These are phyloP conservation scores for Cladosporium sp. DNA, from an alignment of 2,329 filamentous ascomycete genomes.

Conservation along the genomic window DNA sequence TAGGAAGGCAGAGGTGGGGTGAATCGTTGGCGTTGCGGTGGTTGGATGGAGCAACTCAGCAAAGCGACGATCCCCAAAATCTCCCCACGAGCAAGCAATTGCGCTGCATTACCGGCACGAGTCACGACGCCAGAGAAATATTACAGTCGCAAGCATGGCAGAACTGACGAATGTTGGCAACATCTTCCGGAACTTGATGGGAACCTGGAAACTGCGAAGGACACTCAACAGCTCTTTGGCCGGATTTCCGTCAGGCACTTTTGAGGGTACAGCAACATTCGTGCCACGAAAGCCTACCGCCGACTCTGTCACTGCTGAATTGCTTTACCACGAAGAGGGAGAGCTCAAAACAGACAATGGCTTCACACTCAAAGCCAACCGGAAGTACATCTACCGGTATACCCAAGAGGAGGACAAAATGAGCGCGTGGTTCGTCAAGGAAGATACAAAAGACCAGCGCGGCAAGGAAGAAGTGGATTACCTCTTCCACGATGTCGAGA, in stretches of 20 bases:
- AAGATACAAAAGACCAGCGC: conserved; percentile 51
- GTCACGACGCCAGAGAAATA: not conserved
- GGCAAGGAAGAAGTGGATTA: conserved; percentile 56
- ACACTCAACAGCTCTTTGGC: conserved; percentile 30
- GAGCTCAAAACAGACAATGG: conserved; percentile 35
- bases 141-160: not conserved
- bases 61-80: not conserved
- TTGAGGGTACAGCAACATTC: conserved; percentile 34
- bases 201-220: conserved; percentile 32
- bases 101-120: not conserved
- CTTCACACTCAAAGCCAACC: conserved; percentile 54
- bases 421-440: conserved; percentile 71
- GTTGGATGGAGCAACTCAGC: not conserved
- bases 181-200: conserved; percentile 31
- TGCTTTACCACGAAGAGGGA: conserved; percentile 33
- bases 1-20: not conserved
- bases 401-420: conserved; percentile 58
- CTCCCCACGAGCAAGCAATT: not conserved
- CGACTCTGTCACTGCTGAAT: conserved; percentile 25
- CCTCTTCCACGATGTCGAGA: conserved; percentile 70
- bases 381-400: conserved; percentile 72
- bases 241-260: conserved; percentile 33
- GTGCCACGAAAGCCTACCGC: conserved; percentile 27
- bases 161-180: conserved; percentile 15
- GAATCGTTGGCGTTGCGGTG: not conserved